Evolutionary conservation across 306 rosid species (phyloP).

Genomic region (Quercus gilva): DNA sequence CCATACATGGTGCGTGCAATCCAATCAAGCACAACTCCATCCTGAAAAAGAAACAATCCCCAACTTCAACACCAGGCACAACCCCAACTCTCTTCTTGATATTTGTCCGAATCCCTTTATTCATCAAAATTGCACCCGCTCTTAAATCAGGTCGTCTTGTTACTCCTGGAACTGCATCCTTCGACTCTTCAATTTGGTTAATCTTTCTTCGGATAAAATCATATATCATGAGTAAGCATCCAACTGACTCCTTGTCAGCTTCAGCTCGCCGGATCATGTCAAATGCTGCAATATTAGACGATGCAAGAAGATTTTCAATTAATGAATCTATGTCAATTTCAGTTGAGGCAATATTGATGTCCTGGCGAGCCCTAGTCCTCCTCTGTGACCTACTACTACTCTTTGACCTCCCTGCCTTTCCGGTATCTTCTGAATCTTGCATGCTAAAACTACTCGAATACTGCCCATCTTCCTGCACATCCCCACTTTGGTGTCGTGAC

Average conservation of each 20-base stretch:
- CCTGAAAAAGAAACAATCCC: conserved; percentile 87
- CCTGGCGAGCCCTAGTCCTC: conserved; percentile 35
- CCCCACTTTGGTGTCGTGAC: conserved; percentile 6
- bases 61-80: conserved; percentile 85
- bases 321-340: conserved; percentile 52
- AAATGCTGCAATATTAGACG: conserved; percentile 39
- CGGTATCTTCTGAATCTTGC: conserved; percentile 35
- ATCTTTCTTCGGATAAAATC: conserved; percentile 71
- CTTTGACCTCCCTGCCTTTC: conserved; percentile 38
- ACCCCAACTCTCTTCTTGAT: conserved; percentile 56
- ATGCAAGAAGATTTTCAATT: conserved; percentile 43
- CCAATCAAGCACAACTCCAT: conserved; percentile 85
- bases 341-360: conserved; percentile 15
- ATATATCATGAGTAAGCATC: conserved; percentile 44
- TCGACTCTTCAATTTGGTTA: conserved; percentile 64
- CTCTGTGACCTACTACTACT: conserved; percentile 28
- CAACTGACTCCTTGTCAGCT: conserved; percentile 48
- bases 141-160: conserved; percentile 76
- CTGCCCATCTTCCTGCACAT: conserved; percentile 43
- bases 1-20: conserved; percentile 84
- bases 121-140: conserved; percentile 65
- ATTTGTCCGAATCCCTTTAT: conserved; percentile 76
- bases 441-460: conserved; percentile 18
- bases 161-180: conserved; percentile 44
- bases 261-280: conserved; percentile 49